These are phyloP conservation scores for Phoma sp. DNA, from an alignment of 2,329 filamentous ascomycete genomes.

Conservation along the genomic window DNA sequence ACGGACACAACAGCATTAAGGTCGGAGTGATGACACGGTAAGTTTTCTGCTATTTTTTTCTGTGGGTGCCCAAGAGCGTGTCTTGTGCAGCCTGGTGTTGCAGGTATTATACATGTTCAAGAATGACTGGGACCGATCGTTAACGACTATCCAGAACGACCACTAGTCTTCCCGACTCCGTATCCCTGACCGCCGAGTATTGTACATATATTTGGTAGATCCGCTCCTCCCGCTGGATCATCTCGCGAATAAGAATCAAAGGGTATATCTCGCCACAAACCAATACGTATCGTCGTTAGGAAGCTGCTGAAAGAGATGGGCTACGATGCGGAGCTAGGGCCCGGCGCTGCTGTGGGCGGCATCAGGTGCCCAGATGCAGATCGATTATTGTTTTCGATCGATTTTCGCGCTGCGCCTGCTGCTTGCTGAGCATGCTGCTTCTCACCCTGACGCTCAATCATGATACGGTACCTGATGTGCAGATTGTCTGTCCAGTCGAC, in stretches of 20 bases:
- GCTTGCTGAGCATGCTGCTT: slow-evolving; percentile 43
- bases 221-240: slow-evolving; percentile 17
- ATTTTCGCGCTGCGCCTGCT: slow-evolving; percentile 27
- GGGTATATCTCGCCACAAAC: slow-evolving; percentile 42
- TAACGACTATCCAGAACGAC: slow-evolving; percentile 28
- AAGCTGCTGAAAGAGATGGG: slow-evolving; percentile 20
- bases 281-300: slow-evolving; percentile 30
- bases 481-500: slow-evolving; percentile 72
- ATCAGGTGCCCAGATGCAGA: slow-evolving; percentile 46
- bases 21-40: not conserved
- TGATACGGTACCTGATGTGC: slow-evolving; percentile 64
- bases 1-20: not conserved
- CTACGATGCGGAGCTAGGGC: slow-evolving; percentile 8
- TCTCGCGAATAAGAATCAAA: slow-evolving; percentile 36
- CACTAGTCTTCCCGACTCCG: not conserved
- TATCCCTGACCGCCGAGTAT: slow-evolving; percentile 9
- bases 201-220: slow-evolving; percentile 39
- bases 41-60: slow-evolving; percentile 10
- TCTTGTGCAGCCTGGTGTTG: not conserved
- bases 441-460: slow-evolving; percentile 54
- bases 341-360: slow-evolving; percentile 34
- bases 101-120: slow-evolving; percentile 26
- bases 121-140: slow-evolving; percentile 10
- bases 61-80: not conserved
- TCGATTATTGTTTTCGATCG: slow-evolving; percentile 47